Evolutionary conservation across 2,329 filamentous ascomycete genomes (phyloP), one percentile per base, ranked within the genome.

Genomic region (Elsinoe perseae): DNA sequence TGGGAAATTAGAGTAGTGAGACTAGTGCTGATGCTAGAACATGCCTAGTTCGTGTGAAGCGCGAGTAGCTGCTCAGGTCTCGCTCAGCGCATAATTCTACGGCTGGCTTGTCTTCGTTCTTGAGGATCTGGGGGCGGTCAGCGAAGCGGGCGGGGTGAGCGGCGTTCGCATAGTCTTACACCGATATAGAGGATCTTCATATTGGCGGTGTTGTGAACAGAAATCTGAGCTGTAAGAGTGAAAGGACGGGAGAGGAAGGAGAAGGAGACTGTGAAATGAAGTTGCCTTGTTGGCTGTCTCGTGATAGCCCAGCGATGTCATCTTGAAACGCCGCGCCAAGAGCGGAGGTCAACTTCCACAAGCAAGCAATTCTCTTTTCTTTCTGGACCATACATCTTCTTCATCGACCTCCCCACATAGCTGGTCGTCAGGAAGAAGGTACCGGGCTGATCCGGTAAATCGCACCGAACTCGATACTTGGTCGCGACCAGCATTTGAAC

Each of bases 151-250:
- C 25, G 14, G n/a, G n/a, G 14, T 23, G 58, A 58, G 64, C 64
- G 61, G 62, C 62, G 63, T 60, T n/a, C 55, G 58, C 5, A 58
- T 52, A 59, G 27, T 2, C 84, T 62, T 84, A 93, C 89, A 66
- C 88, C 89, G 69, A 95, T 89, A 74, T 93, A 93, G 72, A 87
- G 80, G 72, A 93, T 76, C 82, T 91, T 92, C 88, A 92, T 92
- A 69, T 65, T 84, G 73, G 69, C 69, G 66, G 63, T 61, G n/a
- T 16, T 36, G 21, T 48, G n/a, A 32, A 50, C 42, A 32, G 48
- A 20, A 28, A 34, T 20, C 16, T n/a, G 12, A 25, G 48, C 18
- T 56, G 28, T 40, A 48, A 43, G 23, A 30, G 16, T 23, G 18
- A 32, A 14, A 25, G 44, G 34, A 34, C 14, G 12, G 9, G 14